Evolutionary conservation across 2,329 filamentous ascomycete species (phyloP).

Genomic region (Aspergillus awamori): DNA sequence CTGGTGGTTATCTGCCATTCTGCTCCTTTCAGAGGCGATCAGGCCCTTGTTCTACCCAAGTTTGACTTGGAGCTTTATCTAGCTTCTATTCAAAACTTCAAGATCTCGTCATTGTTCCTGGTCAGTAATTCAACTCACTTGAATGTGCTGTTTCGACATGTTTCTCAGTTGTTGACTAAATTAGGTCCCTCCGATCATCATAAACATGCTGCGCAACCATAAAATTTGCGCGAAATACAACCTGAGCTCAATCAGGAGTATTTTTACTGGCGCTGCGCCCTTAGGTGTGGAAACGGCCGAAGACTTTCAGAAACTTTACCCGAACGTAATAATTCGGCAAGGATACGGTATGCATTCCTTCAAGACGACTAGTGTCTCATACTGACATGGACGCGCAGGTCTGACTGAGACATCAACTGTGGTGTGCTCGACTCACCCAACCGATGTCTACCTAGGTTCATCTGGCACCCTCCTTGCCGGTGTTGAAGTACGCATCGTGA

Average conservation of each 20-base stretch:
- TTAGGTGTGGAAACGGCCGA: conserved; percentile 72
- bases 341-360: conserved; percentile 62
- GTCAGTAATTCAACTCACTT: conserved; percentile 47
- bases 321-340: conserved; percentile 68
- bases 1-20: conserved; percentile 71
- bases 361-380: not conserved
- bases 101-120: conserved; percentile 68
- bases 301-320: conserved; percentile 64
- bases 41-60: conserved; percentile 69
- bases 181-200: conserved; percentile 78
- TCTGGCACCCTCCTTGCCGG: conserved; percentile 71
- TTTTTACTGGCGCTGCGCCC: conserved; percentile 79
- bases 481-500: conserved; percentile 67
- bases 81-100: conserved; percentile 66
- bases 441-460: conserved; percentile 71
- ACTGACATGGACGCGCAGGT: conserved; percentile 47
- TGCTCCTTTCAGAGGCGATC: conserved; percentile 71
- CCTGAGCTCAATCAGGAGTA: conserved; percentile 64
- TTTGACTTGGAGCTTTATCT: conserved; percentile 73
- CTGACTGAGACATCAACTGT: conserved; percentile 78
- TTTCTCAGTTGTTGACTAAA: not conserved
- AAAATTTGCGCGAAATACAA: conserved; percentile 67
- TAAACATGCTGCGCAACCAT: conserved; percentile 70
- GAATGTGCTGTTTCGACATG: no score
- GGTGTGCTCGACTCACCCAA: conserved; percentile 57